phyloP scores from a whole-genome alignment of 169 alveolate species.

The Plasmodium ovale region DNA sequence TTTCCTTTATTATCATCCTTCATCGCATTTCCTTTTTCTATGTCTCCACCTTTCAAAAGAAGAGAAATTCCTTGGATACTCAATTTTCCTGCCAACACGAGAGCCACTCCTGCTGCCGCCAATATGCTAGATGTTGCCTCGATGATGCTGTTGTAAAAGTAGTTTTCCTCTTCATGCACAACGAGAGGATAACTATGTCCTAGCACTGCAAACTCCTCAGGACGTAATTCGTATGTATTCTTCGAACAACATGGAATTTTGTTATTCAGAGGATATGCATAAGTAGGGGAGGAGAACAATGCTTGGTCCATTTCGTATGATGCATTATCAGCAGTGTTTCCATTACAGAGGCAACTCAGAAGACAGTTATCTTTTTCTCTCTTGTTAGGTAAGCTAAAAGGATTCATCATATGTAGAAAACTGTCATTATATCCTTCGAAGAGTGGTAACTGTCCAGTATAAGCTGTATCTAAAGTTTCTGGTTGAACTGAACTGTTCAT shows the following conservation, averaged over 20 bases:
- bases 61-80: slow-evolving; percentile 57
- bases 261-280: slow-evolving; percentile 7
- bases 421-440: slow-evolving; percentile 55
- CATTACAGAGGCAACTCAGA: slow-evolving; percentile 47
- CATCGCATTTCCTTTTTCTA: too few relatives aligned
- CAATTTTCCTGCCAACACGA: slow-evolving; percentile 61
- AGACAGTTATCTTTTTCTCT: slow-evolving; percentile 17
- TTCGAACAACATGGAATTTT: not conserved
- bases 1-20: too few relatives aligned
- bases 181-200: slow-evolving; percentile 30
- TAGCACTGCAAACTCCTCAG: not conserved
- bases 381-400: slow-evolving; percentile 12
- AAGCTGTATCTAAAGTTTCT: slow-evolving; percentile 2
- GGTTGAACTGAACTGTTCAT: slow-evolving; percentile 5
- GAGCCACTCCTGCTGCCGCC: slow-evolving; percentile 69
- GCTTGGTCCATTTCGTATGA: slow-evolving; percentile 26
- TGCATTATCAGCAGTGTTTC: slow-evolving; percentile 13
- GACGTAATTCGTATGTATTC: slow-evolving; percentile 6
- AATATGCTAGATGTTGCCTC: slow-evolving; percentile 54
- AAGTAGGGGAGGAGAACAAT: not conserved
- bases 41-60: slow-evolving; percentile 13
- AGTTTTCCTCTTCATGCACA: not conserved
- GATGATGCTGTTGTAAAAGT: slow-evolving; percentile 26
- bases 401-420: slow-evolving; percentile 56
- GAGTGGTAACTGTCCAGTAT: slow-evolving; percentile 55